Conservation (phyloP, 1,284 basidiomycete species). For the Trametes pubescens region DNA sequence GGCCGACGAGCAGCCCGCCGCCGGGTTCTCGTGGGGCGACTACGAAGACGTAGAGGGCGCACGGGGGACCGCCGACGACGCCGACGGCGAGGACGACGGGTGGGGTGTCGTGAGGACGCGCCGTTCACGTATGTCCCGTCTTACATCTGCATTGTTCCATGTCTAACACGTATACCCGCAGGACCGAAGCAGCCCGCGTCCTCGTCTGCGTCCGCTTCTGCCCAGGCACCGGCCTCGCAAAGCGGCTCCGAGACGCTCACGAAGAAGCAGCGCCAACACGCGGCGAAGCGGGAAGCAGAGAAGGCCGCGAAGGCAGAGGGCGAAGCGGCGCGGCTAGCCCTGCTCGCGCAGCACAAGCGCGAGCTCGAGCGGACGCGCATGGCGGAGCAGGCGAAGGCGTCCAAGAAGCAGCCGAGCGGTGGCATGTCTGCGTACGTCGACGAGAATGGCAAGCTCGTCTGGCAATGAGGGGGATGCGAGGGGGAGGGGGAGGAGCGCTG, state of each 20-base stretch:
- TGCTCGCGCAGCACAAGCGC: constrained; percentile 65
- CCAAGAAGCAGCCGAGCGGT: constrained; percentile 36
- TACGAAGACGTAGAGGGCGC: constrained; percentile 71
- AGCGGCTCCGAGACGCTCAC: constrained; percentile 55
- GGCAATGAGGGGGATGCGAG: constrained; percentile 32
- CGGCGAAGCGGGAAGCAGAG: constrained; percentile 60
- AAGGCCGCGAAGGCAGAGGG: constrained; percentile 65
- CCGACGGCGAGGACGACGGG: constrained; percentile 64
- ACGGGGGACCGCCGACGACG: constrained; percentile 55
- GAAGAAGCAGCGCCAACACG: constrained; percentile 77
- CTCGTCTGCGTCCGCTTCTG: background rate
- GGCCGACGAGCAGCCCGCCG: constrained; percentile 62
- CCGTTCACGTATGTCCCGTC: constrained; percentile 51
- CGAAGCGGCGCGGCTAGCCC: constrained; percentile 59
- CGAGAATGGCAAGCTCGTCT: constrained; percentile 44
- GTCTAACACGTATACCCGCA: constrained; percentile 11
- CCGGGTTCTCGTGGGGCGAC: constrained; percentile 77
- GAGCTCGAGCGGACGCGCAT: constrained; percentile 64
- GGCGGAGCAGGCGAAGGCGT: constrained; percentile 51
- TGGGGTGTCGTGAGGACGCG: constrained; percentile 79
- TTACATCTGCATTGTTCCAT: too few species aligned
- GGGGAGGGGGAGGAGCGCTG: background rate
- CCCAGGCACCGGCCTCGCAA: constrained; percentile 32
- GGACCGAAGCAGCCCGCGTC: constrained; percentile 33
- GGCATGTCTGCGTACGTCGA: constrained; percentile 43